Conservation (phyloP, 306 rosid species). For the Rubus parviflorus region DNA sequence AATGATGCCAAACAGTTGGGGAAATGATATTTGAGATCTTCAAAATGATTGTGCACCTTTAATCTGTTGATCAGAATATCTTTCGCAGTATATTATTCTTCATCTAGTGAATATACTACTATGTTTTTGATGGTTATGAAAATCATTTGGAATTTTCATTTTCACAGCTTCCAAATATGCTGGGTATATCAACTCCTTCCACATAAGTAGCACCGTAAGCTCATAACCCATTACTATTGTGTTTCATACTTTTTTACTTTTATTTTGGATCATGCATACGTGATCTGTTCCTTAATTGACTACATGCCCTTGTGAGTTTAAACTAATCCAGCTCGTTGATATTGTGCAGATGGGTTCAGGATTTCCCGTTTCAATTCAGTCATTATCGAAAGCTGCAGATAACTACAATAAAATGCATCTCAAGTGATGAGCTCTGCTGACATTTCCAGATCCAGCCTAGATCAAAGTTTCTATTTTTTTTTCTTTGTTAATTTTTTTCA, state of each 20-base stretch:
- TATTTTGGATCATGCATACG: background rate
- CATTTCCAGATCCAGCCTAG: constrained; percentile 11
- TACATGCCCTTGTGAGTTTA: background rate
- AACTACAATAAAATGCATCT: constrained; percentile 66
- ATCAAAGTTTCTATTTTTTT: background rate
- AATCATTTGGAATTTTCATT: constrained; percentile 9
- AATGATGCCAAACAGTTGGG: background rate
- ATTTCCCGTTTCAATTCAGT: constrained; percentile 78
- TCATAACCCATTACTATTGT: constrained; percentile 17
- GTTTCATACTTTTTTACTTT: constrained; percentile 4
- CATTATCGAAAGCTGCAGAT: constrained; percentile 90
- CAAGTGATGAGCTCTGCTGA: constrained; percentile 30
- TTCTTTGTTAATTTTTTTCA: background rate
- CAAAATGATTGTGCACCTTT: background rate
- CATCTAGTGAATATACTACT: background rate
- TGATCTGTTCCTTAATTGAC: background rate
- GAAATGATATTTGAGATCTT: background rate
- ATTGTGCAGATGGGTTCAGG: constrained; percentile 89
- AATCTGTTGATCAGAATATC: background rate
- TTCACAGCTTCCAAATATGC: constrained; percentile 94
- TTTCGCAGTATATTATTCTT: background rate
- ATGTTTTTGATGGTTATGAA: background rate
- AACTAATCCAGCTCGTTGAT: constrained; percentile 18
- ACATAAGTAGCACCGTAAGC: constrained; percentile 92
- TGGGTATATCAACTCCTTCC: constrained; percentile 83